phyloP scores from a whole-genome alignment of 2,329 filamentous ascomycete species.

The Pyrenophora teres region DNA sequence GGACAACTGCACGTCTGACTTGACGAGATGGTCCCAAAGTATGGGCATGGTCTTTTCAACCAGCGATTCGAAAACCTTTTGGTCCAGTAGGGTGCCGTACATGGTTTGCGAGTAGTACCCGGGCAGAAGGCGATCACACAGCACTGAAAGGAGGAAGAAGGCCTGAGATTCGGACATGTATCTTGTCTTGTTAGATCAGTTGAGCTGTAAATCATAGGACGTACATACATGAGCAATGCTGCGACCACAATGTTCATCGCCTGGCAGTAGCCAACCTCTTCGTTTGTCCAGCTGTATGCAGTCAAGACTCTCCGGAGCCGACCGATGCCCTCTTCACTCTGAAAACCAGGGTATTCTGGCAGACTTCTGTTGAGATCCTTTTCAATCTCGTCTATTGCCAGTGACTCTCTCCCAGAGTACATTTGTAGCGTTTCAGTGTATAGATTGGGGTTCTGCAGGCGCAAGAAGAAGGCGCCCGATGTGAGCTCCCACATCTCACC shows the following conservation, averaged over 20 bases:
- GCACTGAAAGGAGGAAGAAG: slow-evolving; percentile 87
- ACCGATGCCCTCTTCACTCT: slow-evolving; percentile 92
- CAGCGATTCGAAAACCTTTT: slow-evolving; percentile 94
- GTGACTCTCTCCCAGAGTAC: slow-evolving; percentile 81
- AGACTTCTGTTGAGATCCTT: slow-evolving; percentile 96
- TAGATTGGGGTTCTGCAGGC: slow-evolving; percentile 81
- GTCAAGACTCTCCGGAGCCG: slow-evolving; percentile 88
- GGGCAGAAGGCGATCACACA: slow-evolving; percentile 90
- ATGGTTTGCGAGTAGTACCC: slow-evolving; percentile 99
- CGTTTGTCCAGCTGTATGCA: slow-evolving; percentile 96
- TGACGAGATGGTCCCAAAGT: slow-evolving; percentile 96
- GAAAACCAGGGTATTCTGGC: slow-evolving; percentile 96
- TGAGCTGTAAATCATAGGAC: slow-evolving; percentile 8
- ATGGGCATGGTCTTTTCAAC: slow-evolving; percentile 99
- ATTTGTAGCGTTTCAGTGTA: slow-evolving; percentile 85
- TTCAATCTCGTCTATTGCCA: slow-evolving; percentile 98
- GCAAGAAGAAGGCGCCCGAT: slow-evolving; percentile 86
- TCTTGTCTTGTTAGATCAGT: slow-evolving; percentile 49
- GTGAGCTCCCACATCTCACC: slow-evolving; percentile 97
- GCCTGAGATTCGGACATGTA: slow-evolving; percentile 97
- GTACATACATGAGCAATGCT: slow-evolving; percentile 80
- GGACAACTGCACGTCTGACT: slow-evolving; percentile 94
- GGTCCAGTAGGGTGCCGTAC: slow-evolving; percentile 96
- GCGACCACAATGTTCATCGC: slow-evolving; percentile 99
- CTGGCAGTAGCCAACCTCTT: slow-evolving; percentile 96